Evolutionary conservation across 345 rosid genomes (phyloP), one percentile per base, ranked within the genome.

Genomic region (Salix arbutifolia): DNA sequence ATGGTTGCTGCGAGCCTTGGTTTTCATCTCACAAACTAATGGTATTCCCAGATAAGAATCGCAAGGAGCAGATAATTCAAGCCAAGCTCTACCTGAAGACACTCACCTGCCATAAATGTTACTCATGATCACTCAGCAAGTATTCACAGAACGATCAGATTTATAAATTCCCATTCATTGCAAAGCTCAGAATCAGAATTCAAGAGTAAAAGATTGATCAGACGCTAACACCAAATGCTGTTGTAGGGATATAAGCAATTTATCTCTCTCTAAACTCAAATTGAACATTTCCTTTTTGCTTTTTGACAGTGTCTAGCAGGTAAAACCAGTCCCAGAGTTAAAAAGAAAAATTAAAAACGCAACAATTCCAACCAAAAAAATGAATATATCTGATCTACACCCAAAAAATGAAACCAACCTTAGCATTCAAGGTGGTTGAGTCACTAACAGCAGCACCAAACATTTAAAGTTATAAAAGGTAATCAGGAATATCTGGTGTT

Each of bases 401-500:
- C 13, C 38, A 21, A 4, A 18, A 62, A 67, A 58, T 23, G 21
- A 56, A 52, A 56, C 4, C n/a, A 37, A 68, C 73, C 76, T 65
- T 35, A 1, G 70, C 60, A 52, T 38, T 69, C 53, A 35, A 69
- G 48, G 60, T 50, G 37, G 70, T 30, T 8, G 40, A 48, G 60
- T 52, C 69, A 76, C 48, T 14, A 25, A 56, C 17, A 60, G 62
- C 44, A 73, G 33, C 40, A 33, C 8, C 56, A 52, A 21, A 18
- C 42, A 18, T 21, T 4, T 8, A 70, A 53, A 58, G 83, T 84
- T 90, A 96, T 71, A 91, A 83, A 69, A 96, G 98, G 40, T 91
- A 88, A 90, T 93, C 99, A 48, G 91, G 96, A 77, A 91, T 82
- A 25, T 83, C 89, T 2, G 80, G 68, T 28, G 87, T 77, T 69